Evolutionary conservation across 257 asterid species (phyloP).

Genomic region (Nicotiana tomentosiformis): DNA sequence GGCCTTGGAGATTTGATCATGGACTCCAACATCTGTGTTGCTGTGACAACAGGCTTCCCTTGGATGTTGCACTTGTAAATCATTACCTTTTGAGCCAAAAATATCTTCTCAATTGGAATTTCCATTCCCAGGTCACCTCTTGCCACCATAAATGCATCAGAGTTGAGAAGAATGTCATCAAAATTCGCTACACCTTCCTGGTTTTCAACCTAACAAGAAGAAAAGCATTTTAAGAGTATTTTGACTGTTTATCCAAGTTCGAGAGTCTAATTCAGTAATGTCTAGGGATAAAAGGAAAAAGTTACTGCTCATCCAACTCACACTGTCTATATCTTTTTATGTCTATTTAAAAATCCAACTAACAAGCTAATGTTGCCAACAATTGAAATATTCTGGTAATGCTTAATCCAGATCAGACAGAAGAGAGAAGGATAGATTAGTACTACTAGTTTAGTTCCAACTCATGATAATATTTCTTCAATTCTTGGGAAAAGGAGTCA

Average conservation of each 20-base stretch:
- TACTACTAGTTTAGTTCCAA: not conserved
- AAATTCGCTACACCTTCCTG: conserved; percentile 95
- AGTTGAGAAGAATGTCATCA: conserved; percentile 69
- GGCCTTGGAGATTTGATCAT: conserved; percentile 94
- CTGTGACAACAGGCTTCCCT: conserved; percentile 91
- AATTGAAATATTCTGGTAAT: not conserved
- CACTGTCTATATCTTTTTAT: not conserved
- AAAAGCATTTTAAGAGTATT: not conserved
- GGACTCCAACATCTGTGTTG: conserved; percentile 90
- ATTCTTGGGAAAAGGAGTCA: not conserved
- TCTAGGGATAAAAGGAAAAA: not conserved
- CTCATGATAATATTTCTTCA: not conserved
- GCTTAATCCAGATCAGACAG: not conserved
- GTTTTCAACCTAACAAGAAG: conserved; percentile 55
- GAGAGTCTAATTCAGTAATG: not conserved
- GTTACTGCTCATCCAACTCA: not conserved
- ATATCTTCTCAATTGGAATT: conserved; percentile 83
- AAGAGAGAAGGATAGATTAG: not conserved
- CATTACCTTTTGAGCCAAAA: conserved; percentile 89
- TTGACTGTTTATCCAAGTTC: not conserved
- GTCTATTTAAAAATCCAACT: not conserved
- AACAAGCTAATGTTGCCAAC: not conserved
- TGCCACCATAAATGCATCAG: conserved; percentile 95
- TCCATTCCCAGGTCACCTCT: conserved; percentile 92
- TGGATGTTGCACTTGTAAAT: conserved; percentile 81